A percentile compares a stretch with the other conserved stretches of the same genome.
Conservation (phyloP, 805 yeast genomes). For the Candida ortonii region DNA sequence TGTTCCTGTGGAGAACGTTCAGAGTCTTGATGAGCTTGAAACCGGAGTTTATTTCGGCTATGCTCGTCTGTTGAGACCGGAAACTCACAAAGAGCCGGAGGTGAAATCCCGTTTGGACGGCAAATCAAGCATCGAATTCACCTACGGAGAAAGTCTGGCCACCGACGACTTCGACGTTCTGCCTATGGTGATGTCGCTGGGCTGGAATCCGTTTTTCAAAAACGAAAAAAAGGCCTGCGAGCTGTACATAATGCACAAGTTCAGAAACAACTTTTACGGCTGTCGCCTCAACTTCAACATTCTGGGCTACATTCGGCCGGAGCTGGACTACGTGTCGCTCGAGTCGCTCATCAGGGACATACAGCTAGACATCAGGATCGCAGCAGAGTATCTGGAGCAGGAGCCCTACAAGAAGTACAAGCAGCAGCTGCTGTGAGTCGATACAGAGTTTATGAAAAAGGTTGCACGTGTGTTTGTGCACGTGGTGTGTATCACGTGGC, state of each 20-base stretch:
- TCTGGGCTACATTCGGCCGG: slow-evolving; percentile 90
- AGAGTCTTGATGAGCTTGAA: slow-evolving; percentile 40
- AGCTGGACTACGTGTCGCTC: slow-evolving; percentile 72
- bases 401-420: slow-evolving; percentile 40
- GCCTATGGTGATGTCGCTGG: slow-evolving; percentile 94
- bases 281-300: slow-evolving; percentile 66
- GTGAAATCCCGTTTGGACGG: slow-evolving; percentile 34
- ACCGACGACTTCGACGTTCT: slow-evolving; percentile 45
- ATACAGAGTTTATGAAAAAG: too few relatives aligned
- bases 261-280: slow-evolving; percentile 73
- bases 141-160: slow-evolving; percentile 54
- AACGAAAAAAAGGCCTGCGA: slow-evolving; percentile 83
- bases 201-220: slow-evolving; percentile 90
- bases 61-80: slow-evolving; percentile 19
- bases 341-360: slow-evolving; percentile 88
- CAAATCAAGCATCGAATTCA: slow-evolving; percentile 47
- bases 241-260: slow-evolving; percentile 78
- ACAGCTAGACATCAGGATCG: slow-evolving; percentile 70
- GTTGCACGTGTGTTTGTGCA: too few relatives aligned
- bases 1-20: slow-evolving; percentile 54
- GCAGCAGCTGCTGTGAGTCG: slow-evolving; percentile 7
- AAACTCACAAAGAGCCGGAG: slow-evolving; percentile 19
- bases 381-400: slow-evolving; percentile 46
- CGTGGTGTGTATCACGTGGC: too few relatives aligned
- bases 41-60: slow-evolving; percentile 94